phyloP scores from a whole-genome alignment of 73 alveolate species.

The Stentor coeruleus region DNA sequence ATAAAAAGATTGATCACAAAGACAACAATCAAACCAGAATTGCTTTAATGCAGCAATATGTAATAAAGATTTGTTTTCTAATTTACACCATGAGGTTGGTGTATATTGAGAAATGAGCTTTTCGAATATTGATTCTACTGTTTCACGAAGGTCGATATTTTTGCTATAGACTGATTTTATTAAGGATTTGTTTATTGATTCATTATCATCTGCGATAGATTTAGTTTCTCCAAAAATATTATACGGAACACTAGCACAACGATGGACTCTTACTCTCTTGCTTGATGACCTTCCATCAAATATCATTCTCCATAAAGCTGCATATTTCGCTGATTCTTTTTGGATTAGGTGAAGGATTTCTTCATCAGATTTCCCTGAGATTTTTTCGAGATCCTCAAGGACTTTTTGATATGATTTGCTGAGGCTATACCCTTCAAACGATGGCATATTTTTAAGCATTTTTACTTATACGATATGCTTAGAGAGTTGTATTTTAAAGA shows the following conservation, averaged over 20 bases:
- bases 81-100: neutral
- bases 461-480: too few species aligned
- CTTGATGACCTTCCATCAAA: too few species aligned
- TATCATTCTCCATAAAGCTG: too few species aligned
- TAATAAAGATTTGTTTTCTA: neutral
- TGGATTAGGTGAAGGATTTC: too few species aligned
- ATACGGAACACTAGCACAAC: neutral
- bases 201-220: neutral
- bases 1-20: neutral
- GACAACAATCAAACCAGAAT: constrained; percentile 12
- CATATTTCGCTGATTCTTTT: too few species aligned
- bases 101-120: neutral
- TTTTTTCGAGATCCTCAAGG: too few species aligned
- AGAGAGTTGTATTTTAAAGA: too few species aligned
- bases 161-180: neutral
- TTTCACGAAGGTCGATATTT: neutral
- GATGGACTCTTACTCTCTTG: neutral
- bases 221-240: neutral
- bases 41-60: constrained; percentile 15
- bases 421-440: too few species aligned
- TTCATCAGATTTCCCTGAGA: too few species aligned
- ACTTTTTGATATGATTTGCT: too few species aligned
- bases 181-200: too few species aligned
- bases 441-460: too few species aligned
- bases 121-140: neutral